Evolutionary conservation across 1,139 yeast genomes (phyloP).

Genomic region (Zygosaccharomyces pseudobailii): DNA sequence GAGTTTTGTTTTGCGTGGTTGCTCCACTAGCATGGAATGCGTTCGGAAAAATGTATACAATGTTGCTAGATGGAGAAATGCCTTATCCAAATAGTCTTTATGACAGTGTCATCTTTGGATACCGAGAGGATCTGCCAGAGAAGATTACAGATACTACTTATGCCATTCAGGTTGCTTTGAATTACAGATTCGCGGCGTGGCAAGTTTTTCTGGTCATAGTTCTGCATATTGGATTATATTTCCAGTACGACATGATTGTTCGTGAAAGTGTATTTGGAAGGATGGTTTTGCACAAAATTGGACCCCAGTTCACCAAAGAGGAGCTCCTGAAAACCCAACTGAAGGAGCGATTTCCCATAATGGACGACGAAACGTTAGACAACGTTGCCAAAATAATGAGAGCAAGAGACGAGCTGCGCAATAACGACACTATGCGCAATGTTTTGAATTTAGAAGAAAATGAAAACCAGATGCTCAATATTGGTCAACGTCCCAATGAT

Average conservation of each 20-base stretch:
- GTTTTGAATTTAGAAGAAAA: constrained; percentile 7
- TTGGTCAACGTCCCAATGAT: constrained; percentile 12
- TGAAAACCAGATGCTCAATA: constrained; percentile 17
- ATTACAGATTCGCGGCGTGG: constrained; percentile 24
- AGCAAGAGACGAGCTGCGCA: constrained; percentile 20
- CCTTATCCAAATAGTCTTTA: constrained; percentile 40
- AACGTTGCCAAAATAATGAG: constrained; percentile 28
- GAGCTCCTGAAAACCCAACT: constrained; percentile 25
- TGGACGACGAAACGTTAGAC: constrained; percentile 30
- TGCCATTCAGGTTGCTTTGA: constrained; percentile 17
- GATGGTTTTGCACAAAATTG: constrained; percentile 51
- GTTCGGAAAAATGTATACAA: constrained; percentile 48
- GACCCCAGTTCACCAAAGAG: constrained; percentile 46
- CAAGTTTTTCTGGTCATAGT: constrained; percentile 36
- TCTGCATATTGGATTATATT: constrained; percentile 46
- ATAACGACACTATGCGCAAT: constrained; percentile 5
- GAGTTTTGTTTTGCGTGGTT: constrained; percentile 44
- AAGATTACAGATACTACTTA: constrained; percentile 5
- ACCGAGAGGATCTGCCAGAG: constrained; percentile 23
- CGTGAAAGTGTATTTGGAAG: constrained; percentile 62
- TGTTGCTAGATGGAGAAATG: constrained; percentile 49
- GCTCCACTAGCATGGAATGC: constrained; percentile 57
- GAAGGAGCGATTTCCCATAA: constrained; percentile 28
- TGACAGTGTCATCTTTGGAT: constrained; percentile 49
- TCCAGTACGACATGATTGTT: constrained; percentile 68